Base-by-base conservation (phyloP, 345 rosid genomes). In the Laguncularia racemosa region DNA sequence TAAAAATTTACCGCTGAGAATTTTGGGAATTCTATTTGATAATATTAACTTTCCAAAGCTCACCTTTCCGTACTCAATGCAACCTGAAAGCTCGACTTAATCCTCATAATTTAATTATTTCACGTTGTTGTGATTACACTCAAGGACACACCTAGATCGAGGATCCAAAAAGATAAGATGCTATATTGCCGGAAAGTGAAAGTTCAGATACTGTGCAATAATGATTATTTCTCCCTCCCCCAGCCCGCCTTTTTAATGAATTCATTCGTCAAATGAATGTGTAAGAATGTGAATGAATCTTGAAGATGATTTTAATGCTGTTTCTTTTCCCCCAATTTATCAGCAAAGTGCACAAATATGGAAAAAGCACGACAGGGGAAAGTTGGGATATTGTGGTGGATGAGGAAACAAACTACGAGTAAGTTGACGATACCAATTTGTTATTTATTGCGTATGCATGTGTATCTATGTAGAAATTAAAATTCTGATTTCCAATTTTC, bases 301-400 rank as follows among this genome's bases (percentile, higher is more conserved):
- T 67, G 8, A 60, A 14, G 14, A 52, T 15, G 44, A 49, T 63
- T 74, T 48, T 61, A 14, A 59, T 33, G 18, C 18, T 3, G 46
- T n/a, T 48, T 56, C 21, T 50, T 20, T 28, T 33, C 55, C 20
- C 14, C 54, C 53, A 23, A 52, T 55, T 20, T 60, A 19, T 59
- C 95, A 93, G 97, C 20, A 93, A 93, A 73, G 97, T 93, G 59
- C 99, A 87, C 90, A 93, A 93, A 66, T 93, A 93, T 6, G 99
- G 99, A 28, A 89, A 79, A 67, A 89, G 97, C 80, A 93, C 97
- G 2, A 79, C 97, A 7, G 89, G 96, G 28, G 99, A 93, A 83
- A 82, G 89, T 77, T 89, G 99, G 99, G 97, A 93, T 71, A 89
- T 85, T 51, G 84, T 86, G 33, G 99, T 89, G 66, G 96, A 89